Percentiles rank a stretch among this genome's conserved stretches.
Conservation (phyloP, 192 early-diverging fungal genomes). For the Coemansia interrupta region DNA sequence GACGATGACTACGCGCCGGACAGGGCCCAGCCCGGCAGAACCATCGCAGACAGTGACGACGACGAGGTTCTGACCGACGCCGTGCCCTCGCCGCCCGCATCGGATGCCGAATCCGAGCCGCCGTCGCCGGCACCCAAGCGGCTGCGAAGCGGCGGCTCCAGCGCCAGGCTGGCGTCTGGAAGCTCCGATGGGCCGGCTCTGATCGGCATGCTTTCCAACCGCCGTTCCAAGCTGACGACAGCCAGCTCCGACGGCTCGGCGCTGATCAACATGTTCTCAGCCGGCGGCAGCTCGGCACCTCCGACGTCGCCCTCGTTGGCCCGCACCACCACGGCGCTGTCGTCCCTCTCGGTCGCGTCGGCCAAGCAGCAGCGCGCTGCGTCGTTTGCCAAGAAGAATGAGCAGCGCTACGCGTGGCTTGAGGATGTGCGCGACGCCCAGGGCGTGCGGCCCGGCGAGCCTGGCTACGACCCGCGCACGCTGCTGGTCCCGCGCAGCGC, state of each 20-base stretch:
- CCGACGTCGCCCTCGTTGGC: constrained; percentile 6
- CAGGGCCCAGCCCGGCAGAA: constrained; percentile 3
- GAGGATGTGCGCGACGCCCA: constrained; percentile 76
- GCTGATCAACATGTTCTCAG: constrained; percentile 13
- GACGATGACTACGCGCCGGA: constrained; percentile 28
- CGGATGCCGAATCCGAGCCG: not conserved
- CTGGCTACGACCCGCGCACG: constrained; percentile 90
- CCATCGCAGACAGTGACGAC: constrained; percentile 34
- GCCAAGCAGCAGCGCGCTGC: constrained; percentile 54
- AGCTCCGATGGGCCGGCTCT: constrained; percentile 24
- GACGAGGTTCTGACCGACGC: constrained; percentile 12
- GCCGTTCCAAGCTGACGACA: not conserved
- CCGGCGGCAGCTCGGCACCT: not conserved
- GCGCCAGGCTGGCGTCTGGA: not conserved
- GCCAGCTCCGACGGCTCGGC: constrained; percentile 23
- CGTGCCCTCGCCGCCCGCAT: not conserved
- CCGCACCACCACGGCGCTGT: constrained; percentile 20
- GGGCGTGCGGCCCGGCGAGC: constrained; percentile 60
- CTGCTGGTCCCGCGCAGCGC: constrained; percentile 75
- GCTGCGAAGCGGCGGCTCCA: not conserved
- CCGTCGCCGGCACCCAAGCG: constrained; percentile 4
- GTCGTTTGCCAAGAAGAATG: constrained; percentile 83
- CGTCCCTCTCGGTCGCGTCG: constrained; percentile 17
- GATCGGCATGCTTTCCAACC: constrained; percentile 5
- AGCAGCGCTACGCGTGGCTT: constrained; percentile 83